Conservation (phyloP, 805 yeast species). For the Wickerhamomyces strasburgensis region DNA sequence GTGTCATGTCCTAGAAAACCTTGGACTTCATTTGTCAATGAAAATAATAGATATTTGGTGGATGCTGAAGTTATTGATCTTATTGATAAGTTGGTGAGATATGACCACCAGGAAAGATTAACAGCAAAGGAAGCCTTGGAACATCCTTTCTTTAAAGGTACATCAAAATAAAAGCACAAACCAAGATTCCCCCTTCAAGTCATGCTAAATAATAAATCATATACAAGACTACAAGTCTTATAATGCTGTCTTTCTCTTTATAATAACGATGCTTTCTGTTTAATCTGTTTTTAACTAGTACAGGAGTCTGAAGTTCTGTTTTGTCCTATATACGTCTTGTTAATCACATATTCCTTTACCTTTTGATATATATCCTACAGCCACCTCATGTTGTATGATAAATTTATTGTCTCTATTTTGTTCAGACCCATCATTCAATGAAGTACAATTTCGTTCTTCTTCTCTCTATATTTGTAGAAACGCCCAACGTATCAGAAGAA, state of each 20-base stretch:
- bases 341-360: neutral
- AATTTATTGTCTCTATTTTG: no score
- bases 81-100: constrained; percentile 71
- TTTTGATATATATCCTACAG: neutral
- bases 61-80: constrained; percentile 74
- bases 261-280: no score
- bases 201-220: no score
- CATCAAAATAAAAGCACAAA: neutral
- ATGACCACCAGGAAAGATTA: constrained; percentile 83
- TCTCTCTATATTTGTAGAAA: constrained; percentile 21
- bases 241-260: no score
- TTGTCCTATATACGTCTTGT: neutral
- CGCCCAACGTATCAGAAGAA: no score
- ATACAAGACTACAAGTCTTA: no score
- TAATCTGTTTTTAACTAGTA: no score
- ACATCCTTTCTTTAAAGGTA: constrained; percentile 43
- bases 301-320: no score
- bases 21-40: constrained; percentile 77
- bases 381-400: neutral
- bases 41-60: constrained; percentile 62
- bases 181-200: no score
- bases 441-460: constrained; percentile 25
- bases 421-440: constrained; percentile 10
- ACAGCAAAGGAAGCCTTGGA: constrained; percentile 87
- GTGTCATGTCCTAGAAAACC: constrained; percentile 72